A percentile compares a stretch with the other conserved stretches of the same genome.
Evolutionary conservation across 176 grass and related monocot species (phyloP).

Genomic region (Tuctoria greenei): DNA sequence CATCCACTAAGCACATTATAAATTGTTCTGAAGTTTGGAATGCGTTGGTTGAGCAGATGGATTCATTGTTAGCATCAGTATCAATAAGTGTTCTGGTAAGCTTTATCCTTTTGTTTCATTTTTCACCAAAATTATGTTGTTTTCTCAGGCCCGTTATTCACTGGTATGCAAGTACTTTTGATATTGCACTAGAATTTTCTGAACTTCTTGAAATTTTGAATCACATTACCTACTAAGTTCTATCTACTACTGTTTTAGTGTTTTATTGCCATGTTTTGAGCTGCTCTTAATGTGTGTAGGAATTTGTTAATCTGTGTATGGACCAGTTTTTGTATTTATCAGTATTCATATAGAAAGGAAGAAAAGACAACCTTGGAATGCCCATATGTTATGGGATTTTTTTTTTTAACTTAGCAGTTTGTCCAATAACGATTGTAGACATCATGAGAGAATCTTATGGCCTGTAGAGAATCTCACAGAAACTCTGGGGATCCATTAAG

Average conservation of each 20-base stretch:
- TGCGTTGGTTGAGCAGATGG: slow-evolving; percentile 80
- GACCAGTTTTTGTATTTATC: not conserved
- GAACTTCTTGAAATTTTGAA: not conserved
- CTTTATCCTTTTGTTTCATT: slow-evolving; percentile 10
- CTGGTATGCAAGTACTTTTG: not conserved
- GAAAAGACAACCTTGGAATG: not conserved
- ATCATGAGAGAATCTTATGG: not conserved
- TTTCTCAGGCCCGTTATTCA: not conserved
- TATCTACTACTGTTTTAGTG: not conserved
- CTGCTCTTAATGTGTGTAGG: not conserved
- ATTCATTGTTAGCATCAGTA: slow-evolving; percentile 70
- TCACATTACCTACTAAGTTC: not conserved
- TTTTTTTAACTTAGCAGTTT: slow-evolving; percentile 13
- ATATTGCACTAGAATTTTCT: not conserved
- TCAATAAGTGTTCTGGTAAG: slow-evolving; percentile 91
- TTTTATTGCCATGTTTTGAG: not conserved
- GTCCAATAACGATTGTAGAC: not conserved
- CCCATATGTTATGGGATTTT: not conserved
- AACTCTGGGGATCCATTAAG: not conserved
- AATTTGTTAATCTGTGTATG: not conserved
- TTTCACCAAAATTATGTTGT: not conserved
- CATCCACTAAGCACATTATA: slow-evolving; percentile 9
- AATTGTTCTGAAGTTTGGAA: slow-evolving; percentile 81
- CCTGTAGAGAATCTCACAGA: not conserved
- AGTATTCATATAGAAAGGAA: not conserved